Percentiles rank a stretch among this genome's conserved stretches.
Conservation (phyloP, 345 rosid genomes). For the Dimocarpus longan region DNA sequence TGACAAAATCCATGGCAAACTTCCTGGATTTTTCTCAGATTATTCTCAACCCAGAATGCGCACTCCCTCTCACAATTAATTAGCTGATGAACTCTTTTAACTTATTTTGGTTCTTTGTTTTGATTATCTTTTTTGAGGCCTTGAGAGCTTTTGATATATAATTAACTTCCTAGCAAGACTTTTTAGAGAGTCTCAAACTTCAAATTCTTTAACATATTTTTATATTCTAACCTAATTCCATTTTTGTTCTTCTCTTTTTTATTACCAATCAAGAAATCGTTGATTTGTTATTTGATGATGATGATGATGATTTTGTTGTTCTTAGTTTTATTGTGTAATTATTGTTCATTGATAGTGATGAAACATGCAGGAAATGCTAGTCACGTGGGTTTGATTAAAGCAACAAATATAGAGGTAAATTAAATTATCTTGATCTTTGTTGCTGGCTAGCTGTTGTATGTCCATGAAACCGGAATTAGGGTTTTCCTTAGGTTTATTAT, state of each 20-base stretch:
- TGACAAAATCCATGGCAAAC: constrained; percentile 2
- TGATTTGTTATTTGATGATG: not conserved
- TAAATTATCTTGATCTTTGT: not conserved
- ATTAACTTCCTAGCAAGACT: not conserved
- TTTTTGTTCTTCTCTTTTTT: not conserved
- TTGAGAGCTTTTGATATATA: not conserved
- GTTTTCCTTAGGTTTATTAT: not conserved
- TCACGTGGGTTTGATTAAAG: constrained; percentile 23
- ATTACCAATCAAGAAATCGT: not conserved
- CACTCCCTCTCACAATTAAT: constrained; percentile 55
- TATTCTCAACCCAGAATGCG: constrained; percentile 57
- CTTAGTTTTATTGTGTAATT: not conserved
- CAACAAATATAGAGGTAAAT: constrained; percentile 32
- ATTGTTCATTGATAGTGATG: constrained; percentile 22
- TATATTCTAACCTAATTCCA: no score
- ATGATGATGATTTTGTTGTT: not conserved
- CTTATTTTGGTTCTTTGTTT: not conserved
- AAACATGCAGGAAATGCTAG: constrained; percentile 37
- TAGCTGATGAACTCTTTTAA: not conserved
- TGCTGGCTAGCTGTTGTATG: not conserved
- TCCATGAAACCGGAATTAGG: not conserved
- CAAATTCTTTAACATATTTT: not conserved
- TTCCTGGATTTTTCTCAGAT: constrained; percentile 47
- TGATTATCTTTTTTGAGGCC: not conserved
- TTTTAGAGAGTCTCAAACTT: no score